Base-by-base conservation (phyloP, 169 alveolate species). In the Plasmodium sp. region DNA sequence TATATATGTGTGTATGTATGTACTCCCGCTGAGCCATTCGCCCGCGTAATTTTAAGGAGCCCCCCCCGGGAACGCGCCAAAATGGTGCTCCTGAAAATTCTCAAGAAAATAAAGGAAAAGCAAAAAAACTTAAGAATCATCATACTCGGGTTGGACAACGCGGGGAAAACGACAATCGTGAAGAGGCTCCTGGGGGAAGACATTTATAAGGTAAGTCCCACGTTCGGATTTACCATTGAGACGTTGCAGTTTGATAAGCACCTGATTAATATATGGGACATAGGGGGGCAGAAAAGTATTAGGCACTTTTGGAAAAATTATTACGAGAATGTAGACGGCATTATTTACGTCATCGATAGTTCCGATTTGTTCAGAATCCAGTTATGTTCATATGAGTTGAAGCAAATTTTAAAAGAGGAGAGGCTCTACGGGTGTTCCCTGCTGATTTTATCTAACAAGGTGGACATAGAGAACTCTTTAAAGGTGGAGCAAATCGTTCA, bases 271-370 rank as follows among this genome's bases (percentile, higher is more conserved):
- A 95, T 98, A 79, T 99, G 99, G 99, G 99, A 99, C 95, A 99
- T 99, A 18, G 99, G 99, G n/a, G 99, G 99, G 22, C 99, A 99
- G 96, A 97, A 98, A 77, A 97, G 99, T 22, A 99, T 99, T 77
- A 96, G 99, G 83, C 97, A 99, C 45, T 99, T 98, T 86, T 99
- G 99, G 99, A 96, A 99, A 94, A 99, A 99, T 96, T 99, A 99
- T 97, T 99, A 99, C 96, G 99, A 99, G 96, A 96, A 98, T 84
- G 99, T 99, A 22, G 99, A 99, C 96, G 99, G 99, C 33, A 97
- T 99, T 36, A 98, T 99, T 48, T 99, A 99, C 99, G 99, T 98
- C 16, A 99, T 99, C 39, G 99, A 99, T 93, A 98, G 99, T 27
- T 98, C 99, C n/a, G 99, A 99, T 96, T 94, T 98, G 62, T 97